Evolutionary conservation across 306 rosid genomes (phyloP).

Genomic region (Rubus parviflorus): DNA sequence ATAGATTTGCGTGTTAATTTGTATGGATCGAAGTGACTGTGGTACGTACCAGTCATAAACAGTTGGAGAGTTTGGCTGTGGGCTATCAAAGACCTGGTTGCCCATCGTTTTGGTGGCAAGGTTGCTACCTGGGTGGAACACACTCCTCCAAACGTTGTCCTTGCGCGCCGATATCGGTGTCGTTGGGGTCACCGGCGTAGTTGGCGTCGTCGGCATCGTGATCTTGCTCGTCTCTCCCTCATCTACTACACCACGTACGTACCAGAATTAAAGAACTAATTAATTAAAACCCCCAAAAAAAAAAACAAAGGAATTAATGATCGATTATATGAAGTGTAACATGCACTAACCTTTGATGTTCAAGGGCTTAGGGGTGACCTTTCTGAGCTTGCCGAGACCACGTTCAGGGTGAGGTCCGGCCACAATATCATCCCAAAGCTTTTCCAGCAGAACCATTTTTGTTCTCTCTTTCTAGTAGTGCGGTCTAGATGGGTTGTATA

Average conservation of each 20-base stretch:
- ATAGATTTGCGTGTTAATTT: background rate
- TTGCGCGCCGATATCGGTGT: slow-evolving; percentile 56
- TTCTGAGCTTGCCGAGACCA: slow-evolving; percentile 77
- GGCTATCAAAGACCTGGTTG: slow-evolving; percentile 70
- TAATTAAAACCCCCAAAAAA: slow-evolving; percentile 4
- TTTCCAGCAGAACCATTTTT: slow-evolving; percentile 73
- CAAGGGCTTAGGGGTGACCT: slow-evolving; percentile 47
- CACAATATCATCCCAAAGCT: slow-evolving; percentile 81
- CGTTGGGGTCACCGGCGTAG: slow-evolving; percentile 59
- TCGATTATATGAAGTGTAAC: background rate
- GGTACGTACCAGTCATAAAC: slow-evolving; percentile 79
- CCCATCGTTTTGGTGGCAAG: slow-evolving; percentile 65
- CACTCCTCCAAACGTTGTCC: slow-evolving; percentile 97
- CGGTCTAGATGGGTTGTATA: background rate
- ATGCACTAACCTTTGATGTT: slow-evolving; percentile 31
- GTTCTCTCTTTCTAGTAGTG: background rate
- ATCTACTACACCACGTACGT: background rate
- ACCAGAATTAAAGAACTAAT: background rate
- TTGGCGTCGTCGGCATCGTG: slow-evolving; percentile 44
- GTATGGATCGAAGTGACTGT: background rate
- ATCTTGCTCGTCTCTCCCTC: slow-evolving; percentile 54
- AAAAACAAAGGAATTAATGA: background rate
- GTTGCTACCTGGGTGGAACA: slow-evolving; percentile 93
- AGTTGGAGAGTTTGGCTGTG: slow-evolving; percentile 83
- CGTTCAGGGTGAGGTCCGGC: slow-evolving; percentile 90